Conservation (phyloP, 208 protist genomes). For the Acanthamoeba sp. region DNA sequence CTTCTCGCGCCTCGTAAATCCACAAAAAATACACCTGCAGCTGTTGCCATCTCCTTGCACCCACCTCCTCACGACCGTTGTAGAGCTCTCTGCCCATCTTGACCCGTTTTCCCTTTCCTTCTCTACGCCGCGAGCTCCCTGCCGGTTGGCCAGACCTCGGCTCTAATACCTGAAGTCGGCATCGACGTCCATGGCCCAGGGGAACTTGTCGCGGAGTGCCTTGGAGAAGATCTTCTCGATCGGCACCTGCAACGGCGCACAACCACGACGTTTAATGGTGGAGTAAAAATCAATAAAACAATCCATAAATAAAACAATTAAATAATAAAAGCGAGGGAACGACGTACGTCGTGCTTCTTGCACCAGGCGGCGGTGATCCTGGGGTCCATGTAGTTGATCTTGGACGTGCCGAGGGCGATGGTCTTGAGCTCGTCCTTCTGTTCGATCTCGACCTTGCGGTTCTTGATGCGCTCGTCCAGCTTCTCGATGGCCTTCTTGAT, state of each 20-base stretch:
- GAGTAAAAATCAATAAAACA: too few species aligned
- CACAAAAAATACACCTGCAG: too few species aligned
- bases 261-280: too few species aligned
- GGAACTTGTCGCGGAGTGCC: slow-evolving; percentile 97
- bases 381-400: slow-evolving; percentile 99
- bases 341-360: slow-evolving; percentile 84
- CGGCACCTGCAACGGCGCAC: slow-evolving; percentile 90
- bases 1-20: too few species aligned
- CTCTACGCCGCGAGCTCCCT: too few species aligned
- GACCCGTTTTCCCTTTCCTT: too few species aligned
- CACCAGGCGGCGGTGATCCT: slow-evolving; percentile 98
- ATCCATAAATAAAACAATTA: background rate
- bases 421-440: slow-evolving; percentile 89
- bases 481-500: slow-evolving; percentile 76
- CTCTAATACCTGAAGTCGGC: slow-evolving; percentile 79
- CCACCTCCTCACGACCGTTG: too few species aligned
- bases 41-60: too few species aligned
- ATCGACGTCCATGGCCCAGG: slow-evolving; percentile 94
- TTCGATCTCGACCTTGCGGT: slow-evolving; percentile 71
- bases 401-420: slow-evolving; percentile 96
- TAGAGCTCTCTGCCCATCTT: too few species aligned
- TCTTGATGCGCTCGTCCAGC: slow-evolving; percentile 73
- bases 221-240: slow-evolving; percentile 98
- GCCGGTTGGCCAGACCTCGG: too few species aligned
- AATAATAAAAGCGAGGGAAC: background rate